Percentiles rank a stretch among this genome's conserved stretches.
Evolutionary conservation across 345 rosid genomes (phyloP).

Genomic region (Boechera divaricarpa): DNA sequence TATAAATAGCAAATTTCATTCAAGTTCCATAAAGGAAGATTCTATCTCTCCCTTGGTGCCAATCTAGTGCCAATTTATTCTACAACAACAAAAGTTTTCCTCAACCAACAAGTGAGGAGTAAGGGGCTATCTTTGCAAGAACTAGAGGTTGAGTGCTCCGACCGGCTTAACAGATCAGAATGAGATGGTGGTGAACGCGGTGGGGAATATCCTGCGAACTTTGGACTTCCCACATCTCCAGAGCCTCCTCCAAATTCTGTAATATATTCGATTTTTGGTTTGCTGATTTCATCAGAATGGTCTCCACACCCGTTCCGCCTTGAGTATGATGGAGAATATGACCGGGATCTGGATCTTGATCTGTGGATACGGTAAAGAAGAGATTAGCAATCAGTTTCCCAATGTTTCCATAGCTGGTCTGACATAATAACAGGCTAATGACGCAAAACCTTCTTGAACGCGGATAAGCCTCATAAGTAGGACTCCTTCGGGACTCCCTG

Average conservation of each 20-base stretch:
- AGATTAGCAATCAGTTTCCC: neutral
- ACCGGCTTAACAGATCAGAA: conserved; percentile 79
- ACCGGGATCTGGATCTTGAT: conserved; percentile 79
- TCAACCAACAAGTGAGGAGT: conserved; percentile 67
- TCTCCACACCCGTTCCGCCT: conserved; percentile 68
- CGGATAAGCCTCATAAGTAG: conserved; percentile 96
- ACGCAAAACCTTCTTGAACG: conserved; percentile 73
- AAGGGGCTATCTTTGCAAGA: conserved; percentile 97
- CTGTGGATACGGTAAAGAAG: conserved; percentile 42
- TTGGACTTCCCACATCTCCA: conserved; percentile 65
- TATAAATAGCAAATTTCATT: conserved; percentile 5
- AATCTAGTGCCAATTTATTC: conserved; percentile 58
- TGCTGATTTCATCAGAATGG: conserved; percentile 67
- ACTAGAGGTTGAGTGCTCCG: conserved; percentile 99
- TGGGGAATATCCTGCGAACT: conserved; percentile 84
- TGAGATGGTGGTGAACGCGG: conserved; percentile 85
- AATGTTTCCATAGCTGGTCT: conserved; percentile 13
- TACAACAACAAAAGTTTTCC: conserved; percentile 58
- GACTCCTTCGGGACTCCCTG: conserved; percentile 92
- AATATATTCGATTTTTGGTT: conserved; percentile 82
- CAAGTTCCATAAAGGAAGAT: conserved; percentile 58
- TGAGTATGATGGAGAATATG: conserved; percentile 80
- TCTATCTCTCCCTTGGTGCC: conserved; percentile 61
- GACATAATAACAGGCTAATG: conserved; percentile 23
- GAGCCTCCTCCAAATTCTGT: conserved; percentile 95